Evolutionary conservation across 345 rosid species (phyloP).

Genomic region (Tarenaya hassleriana): DNA sequence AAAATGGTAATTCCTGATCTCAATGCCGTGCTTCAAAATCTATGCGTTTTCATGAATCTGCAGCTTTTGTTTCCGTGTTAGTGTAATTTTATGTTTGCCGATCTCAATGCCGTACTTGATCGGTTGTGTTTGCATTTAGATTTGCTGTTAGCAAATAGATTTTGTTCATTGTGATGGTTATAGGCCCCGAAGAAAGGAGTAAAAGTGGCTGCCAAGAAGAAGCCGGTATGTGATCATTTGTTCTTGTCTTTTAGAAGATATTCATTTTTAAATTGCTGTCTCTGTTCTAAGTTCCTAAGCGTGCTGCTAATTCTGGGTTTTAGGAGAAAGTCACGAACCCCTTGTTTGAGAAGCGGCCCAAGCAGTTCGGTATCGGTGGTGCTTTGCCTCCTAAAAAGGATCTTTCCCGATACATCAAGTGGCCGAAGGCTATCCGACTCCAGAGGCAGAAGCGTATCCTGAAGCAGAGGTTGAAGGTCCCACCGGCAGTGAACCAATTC

Average conservation of each 20-base stretch:
- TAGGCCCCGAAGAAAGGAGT: slow-evolving; percentile 29
- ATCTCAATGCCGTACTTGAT: too few relatives aligned
- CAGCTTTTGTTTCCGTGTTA: too few relatives aligned
- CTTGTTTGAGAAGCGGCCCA: slow-evolving; percentile 63
- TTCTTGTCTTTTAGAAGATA: neutral
- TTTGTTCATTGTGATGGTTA: too few relatives aligned
- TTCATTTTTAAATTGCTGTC: neutral
- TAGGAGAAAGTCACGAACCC: slow-evolving; percentile 63
- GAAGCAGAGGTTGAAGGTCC: slow-evolving; percentile 71
- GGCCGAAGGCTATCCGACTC: slow-evolving; percentile 55
- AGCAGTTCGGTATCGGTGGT: slow-evolving; percentile 79
- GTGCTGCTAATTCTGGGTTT: neutral
- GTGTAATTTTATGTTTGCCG: too few relatives aligned
- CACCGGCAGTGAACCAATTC: slow-evolving; percentile 74
- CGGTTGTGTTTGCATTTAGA: too few relatives aligned
- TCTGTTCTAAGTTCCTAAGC: neutral
- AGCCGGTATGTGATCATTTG: slow-evolving; percentile 12
- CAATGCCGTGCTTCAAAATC: too few relatives aligned
- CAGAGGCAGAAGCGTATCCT: slow-evolving; percentile 75
- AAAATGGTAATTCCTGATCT: too few relatives aligned
- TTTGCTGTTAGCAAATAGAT: too few relatives aligned
- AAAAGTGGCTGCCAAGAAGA: slow-evolving; percentile 22
- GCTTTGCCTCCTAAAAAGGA: slow-evolving; percentile 80
- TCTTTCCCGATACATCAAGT: slow-evolving; percentile 56
- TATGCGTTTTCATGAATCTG: too few relatives aligned